Base-by-base conservation (phyloP, 345 rosid species). In the Eucalyptus camaldulensis region DNA sequence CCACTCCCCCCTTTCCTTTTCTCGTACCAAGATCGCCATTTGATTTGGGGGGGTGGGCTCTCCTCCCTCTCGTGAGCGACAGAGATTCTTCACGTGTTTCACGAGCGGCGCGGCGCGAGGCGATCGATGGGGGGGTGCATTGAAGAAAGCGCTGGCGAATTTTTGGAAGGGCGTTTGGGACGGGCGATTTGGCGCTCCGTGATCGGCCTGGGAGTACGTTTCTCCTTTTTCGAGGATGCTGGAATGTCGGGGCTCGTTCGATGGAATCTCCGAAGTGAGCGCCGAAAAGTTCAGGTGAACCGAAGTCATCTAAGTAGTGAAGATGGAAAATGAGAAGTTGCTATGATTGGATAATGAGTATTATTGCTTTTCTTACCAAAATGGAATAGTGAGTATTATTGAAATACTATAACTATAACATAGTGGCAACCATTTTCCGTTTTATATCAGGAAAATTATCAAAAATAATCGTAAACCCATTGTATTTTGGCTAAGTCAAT, bases 61-160 rank as follows among this genome's bases (percentile, higher is more conserved):
- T 14, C 8, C 16, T 3, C 72, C 33, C 24, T 54, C 62, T 56
- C 62, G 62, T 22, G 62, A 56, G 62, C 29, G 62, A 56, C 62
- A 5, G 29, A 24, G 62, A 56, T 56, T 56, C 62, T 56, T 29
- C 69, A 27, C 31, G 31, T 62, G 69, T 10, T 62, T 62, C 69
- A 33, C 69, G 33, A 0, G 1, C 69, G 16, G 29, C 62, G 0
- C 58, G 58, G 3, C 62, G 0, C 58, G 58, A 3, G 58, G 0
- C 10, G 24, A 53, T 53, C 10, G 58, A 53, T 53, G 10, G 24
- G 56, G 53, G 9, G 5, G 56, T 19, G 58, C 62, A 5, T 56
- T 24, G 62, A 27, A 60, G 31, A 13, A 60, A 13, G 69, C 69
- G 31, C 24, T 3, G 8, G 31, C 31, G 69, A 60, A 6, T 60